Base-by-base conservation (phyloP, 352 stramenopile species). In the Aphanomyces invadans region DNA sequence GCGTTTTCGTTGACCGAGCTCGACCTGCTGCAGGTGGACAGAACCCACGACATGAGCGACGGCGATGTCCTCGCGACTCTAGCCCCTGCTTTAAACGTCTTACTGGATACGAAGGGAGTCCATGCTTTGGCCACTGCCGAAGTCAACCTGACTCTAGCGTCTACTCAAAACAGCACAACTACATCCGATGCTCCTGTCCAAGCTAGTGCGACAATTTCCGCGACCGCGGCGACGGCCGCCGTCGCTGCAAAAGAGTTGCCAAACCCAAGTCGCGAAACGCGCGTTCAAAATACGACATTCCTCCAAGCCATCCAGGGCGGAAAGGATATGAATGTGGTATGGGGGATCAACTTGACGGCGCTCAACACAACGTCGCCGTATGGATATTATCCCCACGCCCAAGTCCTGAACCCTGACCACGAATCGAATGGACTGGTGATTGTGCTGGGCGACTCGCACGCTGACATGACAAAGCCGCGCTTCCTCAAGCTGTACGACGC, bases 371-470 rank as follows among this genome's bases (percentile, higher is more conserved):
- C 17, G 39, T 48, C 39, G 17, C 1, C 21, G 15, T 48, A 48
- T 2, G 46, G 46, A 25, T 54, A 54, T n/a, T n/a, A 11, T n/a
- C n/a, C n/a, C n/a, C 46, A 54, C 46, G n/a, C 46, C 28, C 46
- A 57, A 21, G 4, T 57, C 15, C 59, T 66, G 2, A 66, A 66
- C 28, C 59, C 59, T 28, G 23, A 57, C 59, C 42, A 66, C 44
- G 59, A 66, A 57, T 17, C 17, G 4, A 53, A 67, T 17, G 44
- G 60, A 9, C 12, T 59, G 4, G 28, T 67, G 10, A 31, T 67
- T 46, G 44, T 67, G 17, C 60, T 67, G 9, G 60, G 60, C 31
- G 60, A 67, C 33, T 67, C 60, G 19, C 44, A 67, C 12, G 60
- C 42, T 19, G 60, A 67, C 33, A 66, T 67, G 60, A 33, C 42